Base-by-base conservation (phyloP, 768 basidiomycete species). In the Lentinula boryana region DNA sequence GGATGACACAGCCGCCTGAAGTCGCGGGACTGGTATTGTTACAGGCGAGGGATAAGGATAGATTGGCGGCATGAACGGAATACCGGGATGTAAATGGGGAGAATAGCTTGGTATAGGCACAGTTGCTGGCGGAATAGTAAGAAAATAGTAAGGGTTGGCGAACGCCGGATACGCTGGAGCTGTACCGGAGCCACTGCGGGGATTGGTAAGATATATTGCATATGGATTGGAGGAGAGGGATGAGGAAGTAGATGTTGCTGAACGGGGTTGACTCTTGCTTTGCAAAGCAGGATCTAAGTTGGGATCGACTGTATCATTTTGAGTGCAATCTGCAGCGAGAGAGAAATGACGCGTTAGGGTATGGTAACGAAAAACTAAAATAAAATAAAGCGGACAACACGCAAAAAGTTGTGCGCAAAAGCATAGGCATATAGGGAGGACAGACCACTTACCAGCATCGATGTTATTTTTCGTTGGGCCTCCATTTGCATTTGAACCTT, bases 161-260 rank as follows among this genome's bases (percentile, higher is more conserved):
- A 78, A 59, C 78, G 78, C 18, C 65, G 64, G 57, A 79, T 80
- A 16, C 76, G 74, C 66, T 66, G 68, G 10, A 69, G 66, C 60
- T 69, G 69, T 1, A 65, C 64, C 2, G 78, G 73, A 0, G 72
- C 71, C 40, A 68, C 72, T 10, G 60, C 35, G 31, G 54, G 60
- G 6, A 38, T 41, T 56, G 5, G 60, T 27, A 1, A 52, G 8
- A 62, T 63, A 63, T 58, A 65, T 61, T 23, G 58, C 50, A 50
- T 67, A 67, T 16, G 66, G 66, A 46, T 67, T 67, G 49, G 55
- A 58, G 15, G 64, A 27, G 43, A 54, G 57, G 15, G 66, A 56
- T 15, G 59, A 32, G 0, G 63, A 60, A 1, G 57, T 23, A 1
- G 70, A 59, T 68, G 75, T 31, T 65, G 66, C 2, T 12, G 44